Base-by-base conservation (phyloP, 2,329 filamentous ascomycete species). In the Penicillium griseofulvum region DNA sequence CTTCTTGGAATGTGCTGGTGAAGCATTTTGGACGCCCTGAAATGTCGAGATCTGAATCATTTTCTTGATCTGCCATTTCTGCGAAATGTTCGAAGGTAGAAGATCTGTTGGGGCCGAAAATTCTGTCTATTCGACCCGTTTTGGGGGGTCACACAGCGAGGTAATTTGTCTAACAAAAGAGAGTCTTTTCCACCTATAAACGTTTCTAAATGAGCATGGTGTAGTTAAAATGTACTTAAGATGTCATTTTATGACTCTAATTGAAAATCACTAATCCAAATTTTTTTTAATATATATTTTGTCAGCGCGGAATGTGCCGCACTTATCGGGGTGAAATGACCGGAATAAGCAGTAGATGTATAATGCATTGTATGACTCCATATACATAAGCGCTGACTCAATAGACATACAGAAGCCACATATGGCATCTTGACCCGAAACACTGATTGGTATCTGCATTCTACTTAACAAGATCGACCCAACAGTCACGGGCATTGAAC, bases 1-100 rank as follows among this genome's bases (percentile, higher is more conserved):
- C 77, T 74, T 89, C 86, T 63, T 87, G 83, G 2, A 83, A 52
- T 0, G 84, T 86, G 39, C 78, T 85, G 39, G 71, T 79, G 76
- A 89, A 89, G 71, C 83, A 65, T 46, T 57, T 49, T 7, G 65
- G 56, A 24, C 64, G 57, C 31, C 56, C 36, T 8, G 54, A 28
- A 44, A 49, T 29, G 22, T 29, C 38, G 17, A 52, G 29, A 6
- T 49, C 37, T 7, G 52, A 39, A 12, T 51, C 44, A 24, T 62
- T 60, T 39, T 64, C 63, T 44, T 53, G 55, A 10, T 64, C 56
- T 22, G 19, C 19, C 44, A 50, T 47, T 41, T 41, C 11, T 12
- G 14, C 19, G 19, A 24, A 16, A 28, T 39, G 37, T 46, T 52
- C 6, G 4, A 5, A 14, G 9, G 12, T 10, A 14, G 9, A 22